Conservation (phyloP, 1,284 basidiomycete genomes). For the Ustilago curta region DNA sequence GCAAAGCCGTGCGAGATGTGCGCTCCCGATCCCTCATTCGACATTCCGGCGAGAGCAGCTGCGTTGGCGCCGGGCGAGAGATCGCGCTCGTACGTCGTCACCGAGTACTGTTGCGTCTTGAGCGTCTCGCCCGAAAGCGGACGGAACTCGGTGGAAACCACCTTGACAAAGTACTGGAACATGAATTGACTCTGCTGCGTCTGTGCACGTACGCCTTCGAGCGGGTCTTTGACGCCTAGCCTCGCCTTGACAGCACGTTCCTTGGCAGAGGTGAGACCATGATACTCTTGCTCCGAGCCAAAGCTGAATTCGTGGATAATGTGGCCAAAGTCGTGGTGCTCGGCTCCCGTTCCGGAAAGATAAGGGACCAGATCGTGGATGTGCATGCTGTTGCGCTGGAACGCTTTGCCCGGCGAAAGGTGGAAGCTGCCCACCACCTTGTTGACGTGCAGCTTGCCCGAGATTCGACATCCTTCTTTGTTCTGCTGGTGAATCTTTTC, state of each 20-base stretch:
- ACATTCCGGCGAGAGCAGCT: slow-evolving; percentile 30
- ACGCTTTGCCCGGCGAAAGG: slow-evolving; percentile 83
- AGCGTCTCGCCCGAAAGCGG: slow-evolving; percentile 68
- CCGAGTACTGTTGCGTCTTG: slow-evolving; percentile 90
- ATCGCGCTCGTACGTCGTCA: slow-evolving; percentile 95
- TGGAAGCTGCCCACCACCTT: slow-evolving; percentile 78
- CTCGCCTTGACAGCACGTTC: slow-evolving; percentile 73
- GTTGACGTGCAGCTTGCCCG: slow-evolving; percentile 92
- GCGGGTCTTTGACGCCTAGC: slow-evolving; percentile 84
- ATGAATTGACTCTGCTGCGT: slow-evolving; percentile 71
- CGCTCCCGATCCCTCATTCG: slow-evolving; percentile 59
- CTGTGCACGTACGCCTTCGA: slow-evolving; percentile 79
- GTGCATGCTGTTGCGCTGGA: slow-evolving; percentile 85
- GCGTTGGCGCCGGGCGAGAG: slow-evolving; percentile 55
- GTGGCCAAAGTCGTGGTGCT: slow-evolving; percentile 84
- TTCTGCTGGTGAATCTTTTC: slow-evolving; percentile 92
- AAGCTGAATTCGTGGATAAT: slow-evolving; percentile 85
- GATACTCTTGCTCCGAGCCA: slow-evolving; percentile 61
- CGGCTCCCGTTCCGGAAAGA: slow-evolving; percentile 71
- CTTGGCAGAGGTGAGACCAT: slow-evolving; percentile 30
- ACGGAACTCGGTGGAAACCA: slow-evolving; percentile 65
- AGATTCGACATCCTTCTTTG: slow-evolving; percentile 92
- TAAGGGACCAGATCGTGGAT: slow-evolving; percentile 96
- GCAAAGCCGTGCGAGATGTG: slow-evolving; percentile 81
- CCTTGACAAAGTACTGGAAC: slow-evolving; percentile 86